Conservation (phyloP, 106 monocot species). For the Apostasia shenzhenica region DNA sequence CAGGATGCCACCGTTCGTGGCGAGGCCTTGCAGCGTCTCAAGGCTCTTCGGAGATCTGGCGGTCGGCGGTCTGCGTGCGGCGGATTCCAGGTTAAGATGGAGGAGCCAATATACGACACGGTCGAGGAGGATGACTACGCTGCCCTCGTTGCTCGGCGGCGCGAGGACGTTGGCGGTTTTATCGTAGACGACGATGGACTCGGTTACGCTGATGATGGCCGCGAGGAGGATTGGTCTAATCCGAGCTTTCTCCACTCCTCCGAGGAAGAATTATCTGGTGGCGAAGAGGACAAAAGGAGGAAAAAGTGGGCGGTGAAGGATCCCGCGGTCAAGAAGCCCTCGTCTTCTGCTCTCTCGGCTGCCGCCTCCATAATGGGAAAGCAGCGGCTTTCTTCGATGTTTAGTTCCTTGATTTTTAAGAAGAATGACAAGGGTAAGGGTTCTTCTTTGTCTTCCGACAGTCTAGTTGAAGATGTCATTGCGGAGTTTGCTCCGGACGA, state of each 20-base stretch:
- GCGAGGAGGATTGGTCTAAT: slow-evolving; percentile 92
- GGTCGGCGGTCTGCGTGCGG: slow-evolving; percentile 28
- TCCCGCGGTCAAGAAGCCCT: slow-evolving; percentile 20
- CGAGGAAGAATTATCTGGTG: slow-evolving; percentile 28
- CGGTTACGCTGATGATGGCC: slow-evolving; percentile 85
- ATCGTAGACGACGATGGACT: slow-evolving; percentile 90
- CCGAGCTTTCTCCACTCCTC: slow-evolving; percentile 35
- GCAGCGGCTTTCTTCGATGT: slow-evolving; percentile 77
- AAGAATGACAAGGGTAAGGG: slow-evolving; percentile 49
- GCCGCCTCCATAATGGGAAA: slow-evolving; percentile 60
- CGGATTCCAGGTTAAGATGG: slow-evolving; percentile 51
- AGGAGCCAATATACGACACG: slow-evolving; percentile 89
- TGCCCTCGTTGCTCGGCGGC: slow-evolving; percentile 67
- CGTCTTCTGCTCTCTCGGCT: slow-evolving; percentile 38
- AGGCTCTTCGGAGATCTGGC: slow-evolving; percentile 42
- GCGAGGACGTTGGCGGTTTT: slow-evolving; percentile 55
- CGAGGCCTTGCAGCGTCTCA: slow-evolving; percentile 74
- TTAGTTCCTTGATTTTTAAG: slow-evolving; percentile 60
- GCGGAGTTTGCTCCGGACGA: slow-evolving; percentile 80
- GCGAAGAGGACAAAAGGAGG: slow-evolving; percentile 15
- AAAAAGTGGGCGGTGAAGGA: slow-evolving; percentile 31
- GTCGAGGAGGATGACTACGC: slow-evolving; percentile 74
- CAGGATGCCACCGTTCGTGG: slow-evolving; percentile 32
- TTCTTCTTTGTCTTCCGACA: slow-evolving; percentile 38
- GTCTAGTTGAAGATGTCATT: slow-evolving; percentile 77